Percentiles rank a stretch among this genome's conserved stretches.
phyloP scores from a whole-genome alignment of 2,329 filamentous ascomycete genomes.

The Alternaria triticimaculans region DNA sequence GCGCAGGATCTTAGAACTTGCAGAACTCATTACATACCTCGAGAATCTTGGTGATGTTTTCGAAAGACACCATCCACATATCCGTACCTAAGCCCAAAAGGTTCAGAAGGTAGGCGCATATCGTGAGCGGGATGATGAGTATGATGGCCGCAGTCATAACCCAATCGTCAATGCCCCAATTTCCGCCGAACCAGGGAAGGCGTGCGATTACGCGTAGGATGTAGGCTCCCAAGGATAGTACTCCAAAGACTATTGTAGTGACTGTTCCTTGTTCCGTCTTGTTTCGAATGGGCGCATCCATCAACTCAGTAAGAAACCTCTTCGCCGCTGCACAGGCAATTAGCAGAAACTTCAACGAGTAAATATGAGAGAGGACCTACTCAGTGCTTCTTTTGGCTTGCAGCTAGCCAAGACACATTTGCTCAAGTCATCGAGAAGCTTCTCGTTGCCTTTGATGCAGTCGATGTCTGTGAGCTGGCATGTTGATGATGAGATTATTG shows the following conservation, averaged over 20 bases:
- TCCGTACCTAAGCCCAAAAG: conserved; percentile 58
- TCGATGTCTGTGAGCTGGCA: conserved; percentile 34
- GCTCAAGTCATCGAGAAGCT: conserved; percentile 21
- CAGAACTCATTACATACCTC: conserved; percentile 23
- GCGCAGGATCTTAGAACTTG: background rate
- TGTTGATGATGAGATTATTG: conserved; percentile 24
- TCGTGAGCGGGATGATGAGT: conserved; percentile 26
- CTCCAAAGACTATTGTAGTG: conserved; percentile 45
- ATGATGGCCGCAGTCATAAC: conserved; percentile 34
- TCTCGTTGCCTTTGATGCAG: conserved; percentile 30
- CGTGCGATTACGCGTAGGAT: conserved; percentile 47
- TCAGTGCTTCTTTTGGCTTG: conserved; percentile 32
- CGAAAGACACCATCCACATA: conserved; percentile 56
- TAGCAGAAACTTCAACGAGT: background rate
- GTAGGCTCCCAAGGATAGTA: conserved; percentile 40
- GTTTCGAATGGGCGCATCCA: conserved; percentile 43
- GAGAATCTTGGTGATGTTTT: conserved; percentile 55
- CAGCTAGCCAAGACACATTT: conserved; percentile 31
- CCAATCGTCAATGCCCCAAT: conserved; percentile 50
- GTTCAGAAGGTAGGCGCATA: conserved; percentile 10
- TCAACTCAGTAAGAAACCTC: conserved; percentile 41
- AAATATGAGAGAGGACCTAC: conserved; percentile 19
- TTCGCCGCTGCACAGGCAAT: conserved; percentile 38
- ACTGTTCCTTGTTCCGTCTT: conserved; percentile 45
- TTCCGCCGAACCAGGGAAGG: conserved; percentile 43